A percentile compares a stretch with the other conserved stretches of the same genome.
phyloP scores from a whole-genome alignment of 345 rosid species.

The Schrenkiella parvula region DNA sequence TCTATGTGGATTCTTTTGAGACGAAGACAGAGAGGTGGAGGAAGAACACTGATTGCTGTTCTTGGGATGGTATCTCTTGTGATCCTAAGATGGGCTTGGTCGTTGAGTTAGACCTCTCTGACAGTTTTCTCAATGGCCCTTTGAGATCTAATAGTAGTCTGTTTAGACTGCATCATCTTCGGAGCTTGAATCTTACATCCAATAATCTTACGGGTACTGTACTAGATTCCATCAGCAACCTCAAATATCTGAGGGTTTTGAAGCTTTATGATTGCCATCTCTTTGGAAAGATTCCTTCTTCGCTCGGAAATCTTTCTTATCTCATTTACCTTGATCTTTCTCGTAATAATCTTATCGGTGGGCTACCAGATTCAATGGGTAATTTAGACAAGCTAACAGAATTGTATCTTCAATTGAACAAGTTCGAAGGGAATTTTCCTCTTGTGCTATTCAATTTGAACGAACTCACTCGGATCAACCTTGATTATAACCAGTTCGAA shows the following conservation, averaged over 20 bases:
- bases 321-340: conserved; percentile 6
- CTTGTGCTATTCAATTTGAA: neutral
- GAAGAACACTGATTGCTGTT: conserved; percentile 4
- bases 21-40: neutral
- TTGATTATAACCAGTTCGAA: neutral
- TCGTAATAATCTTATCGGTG: conserved; percentile 26
- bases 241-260: neutral
- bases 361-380: neutral
- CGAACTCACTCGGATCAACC: neutral
- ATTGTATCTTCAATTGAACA: neutral
- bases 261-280: neutral
- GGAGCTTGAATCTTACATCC: neutral
- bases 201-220: conserved; percentile 5
- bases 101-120: neutral
- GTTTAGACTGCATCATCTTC: neutral
- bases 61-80: conserved; percentile 15
- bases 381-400: neutral
- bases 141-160: neutral
- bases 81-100: neutral
- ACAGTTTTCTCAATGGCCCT: neutral
- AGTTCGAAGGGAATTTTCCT: neutral
- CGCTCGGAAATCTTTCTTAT: conserved; percentile 24
- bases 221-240: conserved; percentile 18
- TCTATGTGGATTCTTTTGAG: neutral
- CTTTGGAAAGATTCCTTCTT: conserved; percentile 19